Base-by-base conservation (phyloP, 2,329 filamentous ascomycete species). In the Fusarium euwallaceae region DNA sequence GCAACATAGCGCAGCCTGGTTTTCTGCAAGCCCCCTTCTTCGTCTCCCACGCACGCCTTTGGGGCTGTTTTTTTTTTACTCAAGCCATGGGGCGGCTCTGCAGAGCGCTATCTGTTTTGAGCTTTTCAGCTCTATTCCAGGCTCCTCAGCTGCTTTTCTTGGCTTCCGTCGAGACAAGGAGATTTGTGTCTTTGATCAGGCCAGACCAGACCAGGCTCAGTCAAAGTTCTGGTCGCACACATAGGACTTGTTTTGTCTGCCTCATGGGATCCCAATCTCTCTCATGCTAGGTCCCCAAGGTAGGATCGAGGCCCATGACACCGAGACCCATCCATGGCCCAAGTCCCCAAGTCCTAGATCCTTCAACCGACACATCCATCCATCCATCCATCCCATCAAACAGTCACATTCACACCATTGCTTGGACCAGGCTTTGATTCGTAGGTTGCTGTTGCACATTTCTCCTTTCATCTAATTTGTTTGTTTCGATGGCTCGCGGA, bases 401-500 rank as follows among this genome's bases (percentile, higher is more conserved):
- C 67, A 43, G 67, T 59, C 56, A 67, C 63, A 73, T 69, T 74
- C 43, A 66, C 34, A 27, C n/a, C 56, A 41, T 17, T 62, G 53
- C 60, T 24, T 14, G 12, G 17, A 16, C 58, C 51, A 63, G 51
- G 37, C 39, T 61, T 10, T 61, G 34, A 64, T 67, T 73, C 61
- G 53, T 61, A 71, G 14, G n/a, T 6, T 69, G 2, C 32, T 34
- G 60, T 71, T 73, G 69, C 69, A 69, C 63, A 65, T 73, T 68
- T 67, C 66, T n/a, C 48, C 27, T 61, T 61, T 75, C 68, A 64
- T 76, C 72, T 73, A 74, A 70, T 65, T 66, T 75, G 62, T 61
- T 43, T 70, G 62, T 61, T 43, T 68, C 69, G 56, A 70, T 70
- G 67, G 72, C 72, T 78, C 76, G 64, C 61, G 55, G 61, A 77